Conservation (phyloP, 306 rosid genomes). For the Malus sieversii region DNA sequence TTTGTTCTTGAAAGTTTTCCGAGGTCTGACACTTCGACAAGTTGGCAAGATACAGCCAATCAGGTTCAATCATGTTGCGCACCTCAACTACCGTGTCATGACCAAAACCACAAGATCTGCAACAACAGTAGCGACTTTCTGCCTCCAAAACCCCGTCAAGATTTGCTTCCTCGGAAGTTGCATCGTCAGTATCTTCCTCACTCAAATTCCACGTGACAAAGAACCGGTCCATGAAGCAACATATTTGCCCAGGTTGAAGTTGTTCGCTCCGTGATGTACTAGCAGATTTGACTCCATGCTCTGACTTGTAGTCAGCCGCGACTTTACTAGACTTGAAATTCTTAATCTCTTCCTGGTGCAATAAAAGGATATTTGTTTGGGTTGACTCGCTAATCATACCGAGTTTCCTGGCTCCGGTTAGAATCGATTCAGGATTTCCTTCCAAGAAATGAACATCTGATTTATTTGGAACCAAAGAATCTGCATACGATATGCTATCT, state of each 20-base stretch:
- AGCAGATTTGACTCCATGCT: constrained; percentile 29
- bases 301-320: constrained; percentile 23
- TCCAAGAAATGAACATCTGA: constrained; percentile 68
- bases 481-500: constrained; percentile 41
- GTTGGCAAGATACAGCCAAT: constrained; percentile 80
- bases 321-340: constrained; percentile 51
- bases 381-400: constrained; percentile 59
- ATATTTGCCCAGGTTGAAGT: constrained; percentile 40
- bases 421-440: constrained; percentile 41
- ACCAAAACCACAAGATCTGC: constrained; percentile 33
- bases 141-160: constrained; percentile 16
- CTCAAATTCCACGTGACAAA: constrained; percentile 50
- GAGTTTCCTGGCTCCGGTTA: constrained; percentile 62
- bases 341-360: constrained; percentile 61
- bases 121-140: constrained; percentile 14
- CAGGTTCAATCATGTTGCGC: constrained; percentile 75
- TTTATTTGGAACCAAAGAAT: constrained; percentile 34
- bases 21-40: constrained; percentile 32
- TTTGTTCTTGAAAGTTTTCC: constrained; percentile 17
- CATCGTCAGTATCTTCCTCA: constrained; percentile 20
- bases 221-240: constrained; percentile 82
- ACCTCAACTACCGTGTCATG: constrained; percentile 27
- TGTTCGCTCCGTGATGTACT: constrained; percentile 23
- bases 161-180: constrained; percentile 20
- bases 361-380: constrained; percentile 30